These are phyloP conservation scores for Friedmanniomyces simplex DNA, from an alignment of 495 filamentous ascomycete species.

Conservation along the genomic window DNA sequence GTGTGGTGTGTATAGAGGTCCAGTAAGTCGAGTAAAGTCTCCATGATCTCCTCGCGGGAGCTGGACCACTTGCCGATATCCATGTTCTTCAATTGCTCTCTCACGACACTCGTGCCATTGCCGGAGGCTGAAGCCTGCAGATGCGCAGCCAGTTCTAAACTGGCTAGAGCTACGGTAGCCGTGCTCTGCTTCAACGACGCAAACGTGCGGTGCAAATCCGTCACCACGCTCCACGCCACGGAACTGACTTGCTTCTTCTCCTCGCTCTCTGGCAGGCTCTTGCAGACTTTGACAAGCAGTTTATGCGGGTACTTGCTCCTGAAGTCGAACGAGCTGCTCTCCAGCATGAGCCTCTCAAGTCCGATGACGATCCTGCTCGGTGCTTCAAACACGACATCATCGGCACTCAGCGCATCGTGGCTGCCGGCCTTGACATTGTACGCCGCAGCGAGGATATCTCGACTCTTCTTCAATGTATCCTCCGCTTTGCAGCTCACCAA, in stretches of 20 bases:
- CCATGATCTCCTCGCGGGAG: slow-evolving; percentile 59
- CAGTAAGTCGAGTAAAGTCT: slow-evolving; percentile 75
- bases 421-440: slow-evolving; percentile 69
- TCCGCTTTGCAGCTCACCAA: slow-evolving; percentile 95
- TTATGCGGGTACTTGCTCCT: slow-evolving; percentile 82
- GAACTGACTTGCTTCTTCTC: slow-evolving; percentile 38
- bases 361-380: slow-evolving; percentile 69
- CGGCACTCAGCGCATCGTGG: slow-evolving; percentile 65
- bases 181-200: slow-evolving; percentile 80
- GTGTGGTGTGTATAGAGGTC: slow-evolving; percentile 82
- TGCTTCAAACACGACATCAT: slow-evolving; percentile 71
- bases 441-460: slow-evolving; percentile 80
- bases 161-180: slow-evolving; percentile 67
- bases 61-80: slow-evolving; percentile 50
- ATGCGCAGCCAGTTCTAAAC: slow-evolving; percentile 67
- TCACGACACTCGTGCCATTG: slow-evolving; percentile 28
- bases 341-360: slow-evolving; percentile 87
- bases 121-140: slow-evolving; percentile 42
- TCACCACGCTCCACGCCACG: slow-evolving; percentile 48
- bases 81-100: slow-evolving; percentile 29
- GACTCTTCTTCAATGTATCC: slow-evolving; percentile 93
- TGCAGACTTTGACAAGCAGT: slow-evolving; percentile 62
- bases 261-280: slow-evolving; percentile 28
- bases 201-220: slow-evolving; percentile 88
- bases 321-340: slow-evolving; percentile 87